Evolutionary conservation across 2,329 filamentous ascomycete species (phyloP).

Genomic region (Zalaria obscura): DNA sequence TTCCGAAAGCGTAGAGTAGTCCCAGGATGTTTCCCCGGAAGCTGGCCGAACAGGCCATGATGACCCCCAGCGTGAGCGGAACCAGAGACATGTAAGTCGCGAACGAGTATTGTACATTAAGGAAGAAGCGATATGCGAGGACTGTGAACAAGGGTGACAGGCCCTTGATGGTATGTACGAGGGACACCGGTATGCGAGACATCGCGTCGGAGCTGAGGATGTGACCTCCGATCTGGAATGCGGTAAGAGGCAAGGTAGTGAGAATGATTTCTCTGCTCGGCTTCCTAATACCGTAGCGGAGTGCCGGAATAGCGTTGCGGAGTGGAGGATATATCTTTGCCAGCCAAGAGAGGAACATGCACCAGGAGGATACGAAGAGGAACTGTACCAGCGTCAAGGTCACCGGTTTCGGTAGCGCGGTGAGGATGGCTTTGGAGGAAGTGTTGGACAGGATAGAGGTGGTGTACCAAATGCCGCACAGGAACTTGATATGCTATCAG

Average conservation of each 20-base stretch:
- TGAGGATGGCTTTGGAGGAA: slow-evolving; percentile 93
- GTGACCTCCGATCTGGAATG: slow-evolving; percentile 88
- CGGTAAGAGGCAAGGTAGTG: slow-evolving; percentile 79
- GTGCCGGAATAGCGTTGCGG: slow-evolving; percentile 56
- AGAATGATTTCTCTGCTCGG: slow-evolving; percentile 70
- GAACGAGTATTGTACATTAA: slow-evolving; percentile 72
- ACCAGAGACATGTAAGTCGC: slow-evolving; percentile 65
- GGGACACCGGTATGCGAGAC: slow-evolving; percentile 84
- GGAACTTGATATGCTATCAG: slow-evolving; percentile 40
- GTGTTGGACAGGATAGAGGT: slow-evolving; percentile 95
- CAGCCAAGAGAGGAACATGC: slow-evolving; percentile 63
- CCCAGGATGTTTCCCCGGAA: slow-evolving; percentile 65
- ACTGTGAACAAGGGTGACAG: slow-evolving; percentile 93
- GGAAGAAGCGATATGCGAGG: slow-evolving; percentile 77
- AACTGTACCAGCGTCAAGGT: slow-evolving; percentile 91
- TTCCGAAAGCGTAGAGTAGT: slow-evolving; percentile 75
- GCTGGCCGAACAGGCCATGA: slow-evolving; percentile 87
- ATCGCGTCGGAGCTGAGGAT: slow-evolving; percentile 89
- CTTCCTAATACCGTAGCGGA: slow-evolving; percentile 69
- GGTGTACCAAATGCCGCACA: slow-evolving; percentile 87
- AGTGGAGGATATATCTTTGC: slow-evolving; percentile 59
- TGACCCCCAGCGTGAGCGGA: slow-evolving; percentile 87
- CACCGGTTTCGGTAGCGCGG: slow-evolving; percentile 76
- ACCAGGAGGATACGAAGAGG: slow-evolving; percentile 79
- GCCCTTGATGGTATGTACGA: slow-evolving; percentile 97